A percentile compares a stretch with the other conserved stretches of the same genome.
These are phyloP conservation scores for Petunia secreta DNA, from an alignment of 257 asterid species.

Conservation along the genomic window DNA sequence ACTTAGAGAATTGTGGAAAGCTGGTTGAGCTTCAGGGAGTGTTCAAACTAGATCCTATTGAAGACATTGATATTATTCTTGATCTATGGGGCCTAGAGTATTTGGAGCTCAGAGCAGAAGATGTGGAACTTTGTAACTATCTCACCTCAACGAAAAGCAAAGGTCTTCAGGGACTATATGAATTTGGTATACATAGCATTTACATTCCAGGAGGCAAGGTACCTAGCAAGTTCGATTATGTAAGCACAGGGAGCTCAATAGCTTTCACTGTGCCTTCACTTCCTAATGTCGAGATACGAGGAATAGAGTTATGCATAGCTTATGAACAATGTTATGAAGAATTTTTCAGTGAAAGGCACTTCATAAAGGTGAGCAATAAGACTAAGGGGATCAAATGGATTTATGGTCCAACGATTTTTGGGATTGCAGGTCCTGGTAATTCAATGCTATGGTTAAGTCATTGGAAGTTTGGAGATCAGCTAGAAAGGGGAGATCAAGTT, in stretches of 20 bases:
- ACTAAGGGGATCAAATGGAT: constrained; percentile 27
- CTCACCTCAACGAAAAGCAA: constrained; percentile 26
- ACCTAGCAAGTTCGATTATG: constrained; percentile 23
- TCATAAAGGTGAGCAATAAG: constrained; percentile 25
- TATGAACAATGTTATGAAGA: neutral
- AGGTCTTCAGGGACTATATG: constrained; percentile 29
- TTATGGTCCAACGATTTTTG: constrained; percentile 17
- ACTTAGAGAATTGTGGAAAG: constrained; percentile 20
- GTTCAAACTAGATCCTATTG: constrained; percentile 25
- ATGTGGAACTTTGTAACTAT: constrained; percentile 25
- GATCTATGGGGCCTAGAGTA: neutral
- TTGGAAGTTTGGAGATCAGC: constrained; percentile 18
- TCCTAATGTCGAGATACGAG: constrained; percentile 12
- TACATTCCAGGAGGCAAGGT: constrained; percentile 24
- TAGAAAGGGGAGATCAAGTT: constrained; percentile 27
- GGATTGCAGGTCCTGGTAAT: neutral
- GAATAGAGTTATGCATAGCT: constrained; percentile 17
- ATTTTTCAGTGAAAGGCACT: constrained; percentile 4
- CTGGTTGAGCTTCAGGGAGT: constrained; percentile 29
- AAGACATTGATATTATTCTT: constrained; percentile 3
- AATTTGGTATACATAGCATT: constrained; percentile 27
- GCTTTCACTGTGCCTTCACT: constrained; percentile 18
- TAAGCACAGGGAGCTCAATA: neutral
- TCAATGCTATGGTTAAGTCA: constrained; percentile 29
- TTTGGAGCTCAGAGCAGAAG: neutral